These are phyloP conservation scores for Hanseniaspora jakobsenii DNA, from an alignment of 805 yeast species.

Conservation along the genomic window DNA sequence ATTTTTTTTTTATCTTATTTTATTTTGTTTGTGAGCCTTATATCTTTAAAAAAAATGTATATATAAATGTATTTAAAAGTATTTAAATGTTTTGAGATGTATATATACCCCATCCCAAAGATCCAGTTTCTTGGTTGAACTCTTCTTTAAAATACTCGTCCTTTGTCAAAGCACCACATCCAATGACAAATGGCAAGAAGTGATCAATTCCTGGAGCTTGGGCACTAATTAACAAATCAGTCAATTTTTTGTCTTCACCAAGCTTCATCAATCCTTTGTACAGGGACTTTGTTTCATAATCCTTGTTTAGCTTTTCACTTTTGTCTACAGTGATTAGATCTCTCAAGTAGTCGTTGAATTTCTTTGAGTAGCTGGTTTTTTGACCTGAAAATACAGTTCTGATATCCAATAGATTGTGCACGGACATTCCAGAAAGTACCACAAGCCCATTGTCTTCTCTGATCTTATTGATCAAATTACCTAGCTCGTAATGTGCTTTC, in stretches of 20 bases:
- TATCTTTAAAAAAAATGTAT: not conserved
- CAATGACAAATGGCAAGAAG: constrained; percentile 53
- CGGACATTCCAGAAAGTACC: constrained; percentile 66
- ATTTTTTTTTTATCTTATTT: not conserved
- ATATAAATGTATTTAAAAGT: not conserved
- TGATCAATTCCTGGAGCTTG: constrained; percentile 68
- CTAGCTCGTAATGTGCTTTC: constrained; percentile 32
- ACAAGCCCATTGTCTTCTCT: constrained; percentile 43
- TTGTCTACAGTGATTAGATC: constrained; percentile 26
- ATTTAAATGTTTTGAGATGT: constrained; percentile 30
- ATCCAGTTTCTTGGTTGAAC: constrained; percentile 34
- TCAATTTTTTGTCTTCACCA: constrained; percentile 23
- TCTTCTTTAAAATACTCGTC: constrained; percentile 34
- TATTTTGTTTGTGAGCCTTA: not conserved
- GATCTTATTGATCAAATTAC: constrained; percentile 40
- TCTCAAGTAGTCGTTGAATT: constrained; percentile 40
- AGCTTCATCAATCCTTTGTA: constrained; percentile 31
- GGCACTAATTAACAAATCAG: constrained; percentile 35
- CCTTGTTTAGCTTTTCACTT: constrained; percentile 24
- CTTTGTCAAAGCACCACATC: constrained; percentile 37
- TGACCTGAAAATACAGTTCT: constrained; percentile 24
- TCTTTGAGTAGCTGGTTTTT: constrained; percentile 37
- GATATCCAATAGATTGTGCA: constrained; percentile 54
- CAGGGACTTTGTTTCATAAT: not conserved
- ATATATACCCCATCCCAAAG: constrained; percentile 64